These are phyloP conservation scores for Quercus lobata DNA, from an alignment of 331 rosid species.

Conservation along the genomic window DNA sequence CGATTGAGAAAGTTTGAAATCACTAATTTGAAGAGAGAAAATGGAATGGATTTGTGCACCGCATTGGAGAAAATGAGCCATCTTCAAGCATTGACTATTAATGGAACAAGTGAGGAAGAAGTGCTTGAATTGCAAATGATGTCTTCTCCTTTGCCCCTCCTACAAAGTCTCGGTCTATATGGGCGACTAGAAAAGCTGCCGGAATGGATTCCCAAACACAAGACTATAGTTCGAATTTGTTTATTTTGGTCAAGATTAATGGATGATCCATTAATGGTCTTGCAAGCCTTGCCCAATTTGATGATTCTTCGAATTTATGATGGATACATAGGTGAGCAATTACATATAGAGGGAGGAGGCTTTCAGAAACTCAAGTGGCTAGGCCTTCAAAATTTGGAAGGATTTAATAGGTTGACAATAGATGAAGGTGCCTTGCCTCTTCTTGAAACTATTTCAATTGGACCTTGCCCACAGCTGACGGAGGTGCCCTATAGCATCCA, in stretches of 20 bases:
- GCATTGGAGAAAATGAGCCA: too few species aligned
- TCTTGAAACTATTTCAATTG: neutral
- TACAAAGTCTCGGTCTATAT: neutral
- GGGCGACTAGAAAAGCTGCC: conserved; percentile 1
- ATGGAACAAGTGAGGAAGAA: neutral
- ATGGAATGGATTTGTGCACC: too few species aligned
- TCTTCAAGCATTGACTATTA: conserved; percentile 8
- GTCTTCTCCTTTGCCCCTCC: neutral
- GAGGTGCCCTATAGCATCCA: conserved; percentile 5
- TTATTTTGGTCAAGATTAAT: neutral
- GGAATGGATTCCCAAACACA: neutral
- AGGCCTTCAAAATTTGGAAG: neutral
- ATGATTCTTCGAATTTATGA: neutral
- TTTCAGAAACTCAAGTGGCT: neutral
- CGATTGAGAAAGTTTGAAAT: too few species aligned
- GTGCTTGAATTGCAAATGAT: neutral
- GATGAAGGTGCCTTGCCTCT: neutral
- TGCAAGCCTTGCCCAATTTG: neutral
- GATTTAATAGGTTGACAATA: neutral
- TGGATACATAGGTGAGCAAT: neutral
- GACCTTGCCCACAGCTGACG: neutral
- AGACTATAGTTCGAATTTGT: neutral
- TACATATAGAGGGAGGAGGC: conserved; percentile 2
- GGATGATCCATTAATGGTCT: neutral
- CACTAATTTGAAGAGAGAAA: too few species aligned